Evolutionary conservation across 2,329 filamentous ascomycete species (phyloP), one percentile per base, ranked within the genome.

Genomic region (Paraconiothyrium sp.): DNA sequence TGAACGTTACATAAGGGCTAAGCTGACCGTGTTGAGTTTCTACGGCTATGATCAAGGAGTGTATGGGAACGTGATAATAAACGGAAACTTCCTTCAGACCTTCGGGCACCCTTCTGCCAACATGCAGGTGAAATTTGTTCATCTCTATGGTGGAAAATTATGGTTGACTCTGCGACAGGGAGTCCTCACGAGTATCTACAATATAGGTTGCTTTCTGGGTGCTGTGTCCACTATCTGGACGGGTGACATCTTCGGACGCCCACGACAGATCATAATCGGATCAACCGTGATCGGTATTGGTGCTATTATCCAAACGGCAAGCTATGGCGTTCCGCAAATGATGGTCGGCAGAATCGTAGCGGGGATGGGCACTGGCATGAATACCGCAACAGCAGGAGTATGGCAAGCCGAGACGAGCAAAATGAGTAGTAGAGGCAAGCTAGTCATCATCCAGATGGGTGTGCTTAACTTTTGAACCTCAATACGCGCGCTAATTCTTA

Each of bases 201-300:
- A 72, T 54, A 73, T 82, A 24, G 84, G 81, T 3, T 83, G 81
- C 60, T 82, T 84, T 58, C 69, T 79, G 35, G 80, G 80, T 1
- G 81, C 81, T 0, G 76, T 82, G 62, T 68, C 76, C 13, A 75
- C 74, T 3, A 70, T 78, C 16, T 82, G 80, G 73, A 78, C 85
- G 13, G 88, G 88, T 30, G 88, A 90, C 62, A 79, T 82, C 1
- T 82, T 89, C 39, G 87, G 87, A 7, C 81, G 87, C n/a, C 81
- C 82, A 67, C 78, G 84, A 43, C 83, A 83, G 13, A 87, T 88
- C 54, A 83, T 90, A 60, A 80, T 88, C 7, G 88, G 88, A 14
- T 84, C 77, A 10, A 73, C 75, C 2, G 68, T 79, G n/a, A 79
- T 80, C 52, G 75, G 69, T 0, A 68, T 78, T 50, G 77, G 78